phyloP scores from a whole-genome alignment of 169 alveolate species.

The Plasmodium knowlesi region DNA sequence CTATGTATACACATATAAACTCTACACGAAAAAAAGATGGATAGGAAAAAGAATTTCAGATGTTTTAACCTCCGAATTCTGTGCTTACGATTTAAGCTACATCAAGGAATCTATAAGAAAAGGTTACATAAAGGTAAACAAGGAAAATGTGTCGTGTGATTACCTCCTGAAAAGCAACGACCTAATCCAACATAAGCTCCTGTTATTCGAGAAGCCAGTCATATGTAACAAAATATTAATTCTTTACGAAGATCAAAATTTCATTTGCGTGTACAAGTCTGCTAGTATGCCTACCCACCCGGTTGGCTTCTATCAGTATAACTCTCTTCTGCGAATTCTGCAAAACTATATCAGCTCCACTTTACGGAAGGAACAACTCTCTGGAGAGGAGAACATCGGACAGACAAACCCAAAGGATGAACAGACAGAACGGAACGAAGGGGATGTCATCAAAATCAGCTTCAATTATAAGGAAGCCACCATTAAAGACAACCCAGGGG shows the following conservation, averaged over 20 bases:
- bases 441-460: constrained; percentile 33
- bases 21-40: constrained; percentile 83
- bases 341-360: constrained; percentile 53
- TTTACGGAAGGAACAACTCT: neutral
- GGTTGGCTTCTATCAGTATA: constrained; percentile 83
- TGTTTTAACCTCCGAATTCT: constrained; percentile 79
- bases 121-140: constrained; percentile 76
- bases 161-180: constrained; percentile 80
- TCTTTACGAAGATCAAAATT: constrained; percentile 79
- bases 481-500: neutral
- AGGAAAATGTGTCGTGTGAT: constrained; percentile 72
- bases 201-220: constrained; percentile 82
- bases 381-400: neutral
- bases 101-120: constrained; percentile 73
- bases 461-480: constrained; percentile 39
- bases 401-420: neutral
- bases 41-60: constrained; percentile 77
- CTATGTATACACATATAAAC: constrained; percentile 78
- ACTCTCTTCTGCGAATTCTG: constrained; percentile 79
- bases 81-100: constrained; percentile 79
- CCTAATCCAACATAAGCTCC: constrained; percentile 77
- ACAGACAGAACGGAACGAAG: neutral
- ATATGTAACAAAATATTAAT: constrained; percentile 71
- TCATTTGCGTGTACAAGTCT: constrained; percentile 81
- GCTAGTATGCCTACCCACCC: constrained; percentile 84